phyloP scores from a whole-genome alignment of 2,329 filamentous ascomycete genomes.

The Sporothrix curviconia region DNA sequence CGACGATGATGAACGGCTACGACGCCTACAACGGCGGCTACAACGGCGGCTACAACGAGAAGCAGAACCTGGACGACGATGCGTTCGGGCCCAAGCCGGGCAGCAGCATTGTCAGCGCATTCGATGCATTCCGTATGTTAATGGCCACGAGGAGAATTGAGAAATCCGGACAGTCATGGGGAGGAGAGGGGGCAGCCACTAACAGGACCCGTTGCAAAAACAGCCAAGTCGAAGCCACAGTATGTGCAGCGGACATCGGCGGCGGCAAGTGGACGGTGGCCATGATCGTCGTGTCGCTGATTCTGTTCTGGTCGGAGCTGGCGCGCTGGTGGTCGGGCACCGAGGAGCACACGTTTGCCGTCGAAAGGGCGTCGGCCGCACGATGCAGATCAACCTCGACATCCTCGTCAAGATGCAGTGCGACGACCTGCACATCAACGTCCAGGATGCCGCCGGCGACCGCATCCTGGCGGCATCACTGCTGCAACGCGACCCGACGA shows the following conservation, averaged over 20 bases:
- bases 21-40: slow-evolving; percentile 70
- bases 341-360: slow-evolving; percentile 84
- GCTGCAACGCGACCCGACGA: slow-evolving; percentile 69
- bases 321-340: slow-evolving; percentile 75
- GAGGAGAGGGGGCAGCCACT: no score
- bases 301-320: slow-evolving; percentile 74
- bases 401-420: slow-evolving; percentile 88
- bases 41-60: slow-evolving; percentile 44
- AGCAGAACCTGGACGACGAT: slow-evolving; percentile 66
- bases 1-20: slow-evolving; percentile 67
- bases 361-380: slow-evolving; percentile 82
- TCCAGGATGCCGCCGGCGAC: slow-evolving; percentile 91
- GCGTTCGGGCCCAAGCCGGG: slow-evolving; percentile 62
- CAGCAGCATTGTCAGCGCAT: slow-evolving; percentile 68
- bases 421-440: slow-evolving; percentile 84
- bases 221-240: slow-evolving; percentile 92
- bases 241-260: slow-evolving; percentile 76
- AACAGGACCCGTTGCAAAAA: no score
- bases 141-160: neutral
- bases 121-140: slow-evolving; percentile 88
- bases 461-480: slow-evolving; percentile 74
- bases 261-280: slow-evolving; percentile 92
- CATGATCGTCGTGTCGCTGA: slow-evolving; percentile 65
- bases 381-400: slow-evolving; percentile 91
- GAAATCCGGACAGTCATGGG: neutral